Percentiles rank a stretch among this genome's conserved stretches.
These are phyloP conservation scores for Fusarium duplospermum DNA, from an alignment of 2,329 filamentous ascomycete genomes.

Conservation along the genomic window DNA sequence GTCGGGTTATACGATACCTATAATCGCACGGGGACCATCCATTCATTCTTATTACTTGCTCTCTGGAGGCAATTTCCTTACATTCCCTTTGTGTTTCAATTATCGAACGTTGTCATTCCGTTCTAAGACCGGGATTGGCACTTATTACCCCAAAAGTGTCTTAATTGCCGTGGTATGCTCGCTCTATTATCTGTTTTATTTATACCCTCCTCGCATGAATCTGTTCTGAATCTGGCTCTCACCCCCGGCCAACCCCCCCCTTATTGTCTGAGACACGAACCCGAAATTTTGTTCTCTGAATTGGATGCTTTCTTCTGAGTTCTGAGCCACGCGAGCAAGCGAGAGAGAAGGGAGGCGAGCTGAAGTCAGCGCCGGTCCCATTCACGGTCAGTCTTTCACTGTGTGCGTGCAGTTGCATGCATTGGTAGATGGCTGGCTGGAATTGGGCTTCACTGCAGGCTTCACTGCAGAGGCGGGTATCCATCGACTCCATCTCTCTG, in stretches of 20 bases:
- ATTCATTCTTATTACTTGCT: conserved; percentile 9
- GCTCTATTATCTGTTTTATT: conserved; percentile 38
- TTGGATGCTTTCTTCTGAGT: conserved; percentile 28
- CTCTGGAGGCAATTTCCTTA: conserved; percentile 29
- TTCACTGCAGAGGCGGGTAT: conserved; percentile 12
- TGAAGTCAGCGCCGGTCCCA: conserved; percentile 34
- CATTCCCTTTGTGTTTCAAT: conserved; percentile 44
- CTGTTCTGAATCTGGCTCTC: conserved; percentile 35
- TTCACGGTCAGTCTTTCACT: conserved; percentile 15
- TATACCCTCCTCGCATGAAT: conserved; percentile 36
- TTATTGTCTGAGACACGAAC: conserved; percentile 30
- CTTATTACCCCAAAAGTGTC: conserved; percentile 36
- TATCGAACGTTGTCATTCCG: conserved; percentile 40
- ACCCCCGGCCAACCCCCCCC: conserved; percentile 30
- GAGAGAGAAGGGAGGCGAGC: conserved; percentile 15
- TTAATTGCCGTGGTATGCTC: conserved; percentile 43
- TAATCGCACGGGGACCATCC: conserved; percentile 9
- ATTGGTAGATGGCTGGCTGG: conserved; percentile 6
- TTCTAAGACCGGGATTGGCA: conserved; percentile 34
- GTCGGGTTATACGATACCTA: conserved; percentile 14
- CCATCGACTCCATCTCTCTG: not conserved
- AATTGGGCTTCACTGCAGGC: conserved; percentile 12
- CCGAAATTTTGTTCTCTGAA: conserved; percentile 5
- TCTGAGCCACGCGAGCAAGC: not conserved
- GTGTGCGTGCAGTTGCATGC: conserved; percentile 9